Percentiles rank a stretch among this genome's conserved stretches.
Evolutionary conservation across 768 basidiomycete species (phyloP).

Genomic region (Termitomyces sp.): DNA sequence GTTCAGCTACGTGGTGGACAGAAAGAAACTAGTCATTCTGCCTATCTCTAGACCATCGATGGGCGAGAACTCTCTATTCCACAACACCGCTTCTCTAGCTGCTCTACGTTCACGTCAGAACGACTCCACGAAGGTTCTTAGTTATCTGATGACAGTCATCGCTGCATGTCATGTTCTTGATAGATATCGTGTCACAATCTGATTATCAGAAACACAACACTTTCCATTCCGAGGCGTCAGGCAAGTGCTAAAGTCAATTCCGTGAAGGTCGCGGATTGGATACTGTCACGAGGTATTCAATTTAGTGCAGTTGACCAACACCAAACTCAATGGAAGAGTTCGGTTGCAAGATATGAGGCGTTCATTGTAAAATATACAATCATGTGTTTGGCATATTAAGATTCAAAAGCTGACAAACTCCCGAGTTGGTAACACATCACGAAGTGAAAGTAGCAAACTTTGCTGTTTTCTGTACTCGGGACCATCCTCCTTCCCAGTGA

Average conservation of each 20-base stretch:
- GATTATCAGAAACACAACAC: neutral
- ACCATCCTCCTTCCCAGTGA: neutral
- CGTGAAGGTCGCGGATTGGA: neutral
- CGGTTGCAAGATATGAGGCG: neutral
- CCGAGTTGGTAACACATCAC: neutral
- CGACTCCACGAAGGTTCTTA: neutral
- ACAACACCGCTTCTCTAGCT: too few relatives aligned
- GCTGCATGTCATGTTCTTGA: neutral
- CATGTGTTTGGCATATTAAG: neutral
- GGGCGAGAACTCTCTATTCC: too few relatives aligned
- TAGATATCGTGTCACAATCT: neutral
- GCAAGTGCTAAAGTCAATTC: neutral
- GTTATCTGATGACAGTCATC: neutral
- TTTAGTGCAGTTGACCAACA: neutral
- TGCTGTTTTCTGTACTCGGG: too few relatives aligned
- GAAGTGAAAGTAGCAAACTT: neutral
- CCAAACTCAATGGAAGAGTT: neutral
- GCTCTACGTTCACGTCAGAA: neutral
- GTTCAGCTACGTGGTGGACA: neutral
- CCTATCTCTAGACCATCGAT: too few relatives aligned
- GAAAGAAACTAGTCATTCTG: too few relatives aligned
- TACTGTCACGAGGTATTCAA: neutral
- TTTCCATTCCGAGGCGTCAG: neutral
- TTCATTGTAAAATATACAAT: too few relatives aligned
- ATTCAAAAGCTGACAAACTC: neutral